Conservation (phyloP, 345 rosid genomes). For the Sonneratia alba region DNA sequence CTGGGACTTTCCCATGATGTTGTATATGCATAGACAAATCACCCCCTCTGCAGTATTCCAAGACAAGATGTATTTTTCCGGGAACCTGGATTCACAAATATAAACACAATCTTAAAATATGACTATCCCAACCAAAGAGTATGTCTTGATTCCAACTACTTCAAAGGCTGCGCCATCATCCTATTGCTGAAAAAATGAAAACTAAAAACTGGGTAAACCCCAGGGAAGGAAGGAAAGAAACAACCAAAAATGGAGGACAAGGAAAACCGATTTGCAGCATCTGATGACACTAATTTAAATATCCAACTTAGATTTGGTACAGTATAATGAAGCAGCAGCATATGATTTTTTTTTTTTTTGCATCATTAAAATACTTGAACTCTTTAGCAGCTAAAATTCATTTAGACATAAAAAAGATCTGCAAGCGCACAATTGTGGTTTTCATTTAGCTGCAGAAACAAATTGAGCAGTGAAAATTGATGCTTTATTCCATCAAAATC, state of each 20-base stretch:
- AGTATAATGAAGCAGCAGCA: neutral
- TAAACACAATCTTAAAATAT: neutral
- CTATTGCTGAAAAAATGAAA: neutral
- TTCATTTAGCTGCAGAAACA: neutral
- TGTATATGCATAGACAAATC: conserved; percentile 81
- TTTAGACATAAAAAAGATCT: neutral
- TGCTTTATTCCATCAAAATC: neutral
- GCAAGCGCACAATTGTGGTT: neutral
- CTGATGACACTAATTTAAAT: neutral
- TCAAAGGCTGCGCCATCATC: neutral
- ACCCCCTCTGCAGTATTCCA: conserved; percentile 92
- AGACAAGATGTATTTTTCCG: conserved; percentile 73
- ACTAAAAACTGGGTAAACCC: neutral
- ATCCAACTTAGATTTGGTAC: neutral
- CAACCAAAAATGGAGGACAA: neutral
- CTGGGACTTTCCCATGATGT: conserved; percentile 63
- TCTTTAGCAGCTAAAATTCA: neutral
- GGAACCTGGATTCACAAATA: conserved; percentile 40
- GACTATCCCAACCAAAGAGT: neutral
- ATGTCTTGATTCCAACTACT: neutral
- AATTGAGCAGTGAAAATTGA: neutral
- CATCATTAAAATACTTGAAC: neutral
- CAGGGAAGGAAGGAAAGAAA: neutral
- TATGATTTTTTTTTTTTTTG: neutral
- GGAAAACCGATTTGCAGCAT: neutral